phyloP scores from a whole-genome alignment of 2,329 filamentous ascomycete genomes.

The Periconia sp. region DNA sequence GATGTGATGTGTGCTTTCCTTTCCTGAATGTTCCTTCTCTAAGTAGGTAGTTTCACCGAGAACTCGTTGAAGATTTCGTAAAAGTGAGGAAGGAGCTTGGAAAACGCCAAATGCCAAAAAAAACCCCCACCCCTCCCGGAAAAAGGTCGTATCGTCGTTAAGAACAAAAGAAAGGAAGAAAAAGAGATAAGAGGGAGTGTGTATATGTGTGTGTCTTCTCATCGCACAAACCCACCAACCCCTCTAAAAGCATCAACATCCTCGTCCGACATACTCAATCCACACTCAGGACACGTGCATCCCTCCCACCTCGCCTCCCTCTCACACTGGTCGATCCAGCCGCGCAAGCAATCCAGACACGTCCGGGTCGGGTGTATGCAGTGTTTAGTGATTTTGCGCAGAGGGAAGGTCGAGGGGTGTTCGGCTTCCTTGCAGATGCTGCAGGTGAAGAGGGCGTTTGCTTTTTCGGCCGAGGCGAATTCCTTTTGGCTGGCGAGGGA shows the following conservation, averaged over 20 bases:
- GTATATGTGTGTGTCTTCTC: too few relatives aligned
- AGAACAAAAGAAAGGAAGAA: too few relatives aligned
- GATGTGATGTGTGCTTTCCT: too few relatives aligned
- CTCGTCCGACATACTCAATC: slow-evolving; percentile 23
- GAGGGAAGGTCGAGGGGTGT: slow-evolving; percentile 21
- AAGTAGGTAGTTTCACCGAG: too few relatives aligned
- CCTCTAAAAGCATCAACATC: slow-evolving; percentile 28
- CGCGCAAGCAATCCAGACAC: slow-evolving; percentile 28
- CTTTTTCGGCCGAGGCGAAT: slow-evolving; percentile 8
- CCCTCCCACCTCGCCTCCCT: slow-evolving; percentile 17
- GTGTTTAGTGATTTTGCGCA: slow-evolving; percentile 21
- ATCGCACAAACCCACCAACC: slow-evolving; percentile 9
- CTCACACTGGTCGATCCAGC: slow-evolving; percentile 26
- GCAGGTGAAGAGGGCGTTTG: slow-evolving; percentile 20
- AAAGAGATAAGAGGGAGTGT: background rate
- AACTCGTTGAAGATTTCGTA: too few relatives aligned
- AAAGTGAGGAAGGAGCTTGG: too few relatives aligned
- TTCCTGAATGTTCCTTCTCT: too few relatives aligned
- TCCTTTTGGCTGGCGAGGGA: slow-evolving; percentile 2
- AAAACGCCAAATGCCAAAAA: too few relatives aligned
- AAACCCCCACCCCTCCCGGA: too few relatives aligned
- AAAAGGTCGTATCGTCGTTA: too few relatives aligned
- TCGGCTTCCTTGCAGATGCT: slow-evolving; percentile 28
- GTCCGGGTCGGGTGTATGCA: slow-evolving; percentile 34
- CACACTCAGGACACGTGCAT: slow-evolving; percentile 34